phyloP scores from a whole-genome alignment of 768 basidiomycete species.

The Naganishia vishniacii region DNA sequence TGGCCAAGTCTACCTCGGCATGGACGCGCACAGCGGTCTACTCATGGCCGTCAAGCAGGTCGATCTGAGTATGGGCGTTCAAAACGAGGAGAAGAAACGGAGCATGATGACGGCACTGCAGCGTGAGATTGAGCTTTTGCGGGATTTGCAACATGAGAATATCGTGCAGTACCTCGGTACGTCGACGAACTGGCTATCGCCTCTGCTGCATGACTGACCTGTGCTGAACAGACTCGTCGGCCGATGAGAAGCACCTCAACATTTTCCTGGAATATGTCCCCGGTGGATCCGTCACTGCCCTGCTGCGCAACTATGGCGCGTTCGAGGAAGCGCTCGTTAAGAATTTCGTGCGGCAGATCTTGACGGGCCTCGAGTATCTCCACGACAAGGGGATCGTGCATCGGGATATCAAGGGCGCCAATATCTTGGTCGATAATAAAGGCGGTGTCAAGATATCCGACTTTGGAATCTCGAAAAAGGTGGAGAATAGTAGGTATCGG shows the following conservation, averaged over 20 bases:
- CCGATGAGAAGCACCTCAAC: conserved; percentile 83
- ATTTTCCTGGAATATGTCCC: conserved; percentile 97
- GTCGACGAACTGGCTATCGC: conserved; percentile 40
- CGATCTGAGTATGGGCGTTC: conserved; percentile 74
- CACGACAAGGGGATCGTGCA: conserved; percentile 93
- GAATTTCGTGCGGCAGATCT: conserved; percentile 86
- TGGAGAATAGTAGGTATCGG: conserved; percentile 78
- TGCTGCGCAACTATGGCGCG: conserved; percentile 83
- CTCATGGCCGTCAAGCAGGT: conserved; percentile 99
- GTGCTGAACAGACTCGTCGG: conserved; percentile 68
- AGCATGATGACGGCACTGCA: conserved; percentile 88
- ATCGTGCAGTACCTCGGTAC: conserved; percentile 95
- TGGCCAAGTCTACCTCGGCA: conserved; percentile 89
- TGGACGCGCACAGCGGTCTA: conserved; percentile 83
- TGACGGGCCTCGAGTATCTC: conserved; percentile 80
- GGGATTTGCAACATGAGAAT: conserved; percentile 92
- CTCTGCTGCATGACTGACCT: not conserved
- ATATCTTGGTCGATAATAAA: conserved; percentile 96
- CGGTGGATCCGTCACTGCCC: conserved; percentile 84
- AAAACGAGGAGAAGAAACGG: conserved; percentile 77
- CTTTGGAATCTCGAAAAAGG: conserved; percentile 95
- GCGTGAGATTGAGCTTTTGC: conserved; percentile 90
- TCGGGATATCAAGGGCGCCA: conserved; percentile 97
- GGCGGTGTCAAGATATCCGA: conserved; percentile 96
- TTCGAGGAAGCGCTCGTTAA: conserved; percentile 88